Evolutionary conservation across 2,329 filamentous ascomycete genomes (phyloP), one percentile per base, ranked within the genome.

Genomic region (Ascochyta fabae): DNA sequence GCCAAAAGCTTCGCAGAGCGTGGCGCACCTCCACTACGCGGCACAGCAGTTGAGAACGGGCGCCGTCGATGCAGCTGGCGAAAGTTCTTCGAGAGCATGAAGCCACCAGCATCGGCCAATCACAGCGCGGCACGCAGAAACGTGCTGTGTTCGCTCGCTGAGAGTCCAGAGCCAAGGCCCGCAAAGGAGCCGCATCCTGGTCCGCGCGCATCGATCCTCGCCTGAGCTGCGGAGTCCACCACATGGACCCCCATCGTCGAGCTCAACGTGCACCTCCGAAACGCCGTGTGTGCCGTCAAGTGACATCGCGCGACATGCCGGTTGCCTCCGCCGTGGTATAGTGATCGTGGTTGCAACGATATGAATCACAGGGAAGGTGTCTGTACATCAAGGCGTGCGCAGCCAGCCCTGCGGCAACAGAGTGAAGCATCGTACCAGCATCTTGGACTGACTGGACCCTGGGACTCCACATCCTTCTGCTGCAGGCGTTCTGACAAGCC

Each of bases 101-200:
- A n/a, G 35, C 13, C 8, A 6, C 2, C 7, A 4, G 1, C 7
- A 45, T 3, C 13, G 40, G 9, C 54, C 48, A 52, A 57, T 57
- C 24, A 53, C 38, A 36, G 19, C 24, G 26, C 42, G 23, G 5
- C 3, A 23, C n/a, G 27, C 33, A 2, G 41, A 10, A 52, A 57
- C 54, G 54, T 57, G 48, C 38, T 57, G 54, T 35, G 48, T 52
- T 57, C 54, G 52, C 44, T 57, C 48, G 54, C 54, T 57, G 39
- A 38, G 36, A 46, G 46, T 24, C 42, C 45, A 48, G 38, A 44
- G 54, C 54, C 48, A 57, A 57, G 54, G 40, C 48, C 46, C 6
- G 43, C 48, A 35, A 52, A 45, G 43, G 48, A 36, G 34, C 54
- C 52, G 27, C 44, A 48, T 23, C 24, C 24, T 39, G 24, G 53